Conservation (phyloP, 1,284 basidiomycete genomes). For the Cutaneotrichosporon dermatis region DNA sequence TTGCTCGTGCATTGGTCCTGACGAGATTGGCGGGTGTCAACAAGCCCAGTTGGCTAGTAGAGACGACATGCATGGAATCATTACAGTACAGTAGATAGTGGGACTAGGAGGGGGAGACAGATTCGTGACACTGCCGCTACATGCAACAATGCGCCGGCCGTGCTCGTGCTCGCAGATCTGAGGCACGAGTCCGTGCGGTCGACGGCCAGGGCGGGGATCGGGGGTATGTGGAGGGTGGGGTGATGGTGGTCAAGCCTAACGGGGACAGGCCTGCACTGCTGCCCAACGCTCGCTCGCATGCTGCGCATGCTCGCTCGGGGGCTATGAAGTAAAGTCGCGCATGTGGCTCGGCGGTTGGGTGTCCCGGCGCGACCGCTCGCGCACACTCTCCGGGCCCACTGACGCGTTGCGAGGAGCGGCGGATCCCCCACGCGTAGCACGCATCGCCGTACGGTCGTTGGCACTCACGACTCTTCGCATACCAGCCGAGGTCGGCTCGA, state of each 20-base stretch:
- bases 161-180: not conserved
- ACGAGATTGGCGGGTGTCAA: too few relatives aligned
- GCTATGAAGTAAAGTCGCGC: conserved; percentile 24
- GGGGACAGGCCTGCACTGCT: too few relatives aligned
- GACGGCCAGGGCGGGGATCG: not conserved
- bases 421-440: not conserved
- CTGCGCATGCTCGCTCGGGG: not conserved
- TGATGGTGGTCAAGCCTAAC: too few relatives aligned
- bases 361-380: conserved; percentile 32
- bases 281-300: too few relatives aligned
- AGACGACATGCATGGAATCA: not conserved
- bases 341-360: conserved; percentile 30
- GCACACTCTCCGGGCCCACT: conserved; percentile 17
- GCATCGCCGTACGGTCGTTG: conserved; percentile 8
- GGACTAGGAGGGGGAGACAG: too few relatives aligned
- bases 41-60: not conserved
- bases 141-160: not conserved
- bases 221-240: not conserved
- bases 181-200: not conserved
- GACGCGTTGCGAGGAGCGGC: conserved; percentile 14
- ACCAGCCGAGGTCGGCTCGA: conserved; percentile 3
- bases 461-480: conserved; percentile 20
- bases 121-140: too few relatives aligned
- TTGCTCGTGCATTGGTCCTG: too few relatives aligned
- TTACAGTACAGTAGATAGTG: too few relatives aligned